Conservation (phyloP, 2,329 filamentous ascomycete species). For the Davidsoniella virescens region DNA sequence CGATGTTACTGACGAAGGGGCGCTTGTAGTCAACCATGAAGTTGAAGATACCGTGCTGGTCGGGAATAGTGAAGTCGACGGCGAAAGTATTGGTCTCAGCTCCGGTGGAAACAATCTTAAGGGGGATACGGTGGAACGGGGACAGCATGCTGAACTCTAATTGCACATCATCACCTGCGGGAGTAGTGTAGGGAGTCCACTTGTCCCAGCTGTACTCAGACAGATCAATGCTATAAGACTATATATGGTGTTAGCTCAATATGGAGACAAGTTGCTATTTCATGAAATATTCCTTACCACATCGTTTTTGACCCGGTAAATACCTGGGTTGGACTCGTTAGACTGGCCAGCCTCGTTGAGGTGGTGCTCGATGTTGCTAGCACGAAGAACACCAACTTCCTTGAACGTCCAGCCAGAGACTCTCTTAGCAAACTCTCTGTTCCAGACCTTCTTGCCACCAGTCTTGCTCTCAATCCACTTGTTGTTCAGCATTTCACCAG, state of each 20-base stretch:
- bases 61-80: slow-evolving; percentile 65
- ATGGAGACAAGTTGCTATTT: slow-evolving; percentile 9
- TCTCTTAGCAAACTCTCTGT: slow-evolving; percentile 71
- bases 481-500: slow-evolving; percentile 74
- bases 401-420: slow-evolving; percentile 93
- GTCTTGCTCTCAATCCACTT: slow-evolving; percentile 62
- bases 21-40: slow-evolving; percentile 96
- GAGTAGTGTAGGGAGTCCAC: slow-evolving; percentile 57
- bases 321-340: slow-evolving; percentile 58
- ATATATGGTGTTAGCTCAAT: slow-evolving; percentile 17
- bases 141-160: slow-evolving; percentile 98
- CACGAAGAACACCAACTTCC: slow-evolving; percentile 76
- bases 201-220: slow-evolving; percentile 68
- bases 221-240: slow-evolving; percentile 77
- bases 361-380: slow-evolving; percentile 70
- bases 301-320: slow-evolving; percentile 93
- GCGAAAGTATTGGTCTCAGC: slow-evolving; percentile 57
- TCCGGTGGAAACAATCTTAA: slow-evolving; percentile 41
- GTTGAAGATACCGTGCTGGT: slow-evolving; percentile 98
- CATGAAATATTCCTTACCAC: slow-evolving; percentile 50
- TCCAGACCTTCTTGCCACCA: slow-evolving; percentile 40
- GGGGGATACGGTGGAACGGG: slow-evolving; percentile 77
- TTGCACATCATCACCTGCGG: slow-evolving; percentile 59
- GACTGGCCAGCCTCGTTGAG: slow-evolving; percentile 24
- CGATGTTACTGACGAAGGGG: slow-evolving; percentile 73